Percentiles rank a stretch among this genome's conserved stretches.
These are phyloP conservation scores for Candida mattraensis DNA, from an alignment of 805 yeast species.

Conservation along the genomic window DNA sequence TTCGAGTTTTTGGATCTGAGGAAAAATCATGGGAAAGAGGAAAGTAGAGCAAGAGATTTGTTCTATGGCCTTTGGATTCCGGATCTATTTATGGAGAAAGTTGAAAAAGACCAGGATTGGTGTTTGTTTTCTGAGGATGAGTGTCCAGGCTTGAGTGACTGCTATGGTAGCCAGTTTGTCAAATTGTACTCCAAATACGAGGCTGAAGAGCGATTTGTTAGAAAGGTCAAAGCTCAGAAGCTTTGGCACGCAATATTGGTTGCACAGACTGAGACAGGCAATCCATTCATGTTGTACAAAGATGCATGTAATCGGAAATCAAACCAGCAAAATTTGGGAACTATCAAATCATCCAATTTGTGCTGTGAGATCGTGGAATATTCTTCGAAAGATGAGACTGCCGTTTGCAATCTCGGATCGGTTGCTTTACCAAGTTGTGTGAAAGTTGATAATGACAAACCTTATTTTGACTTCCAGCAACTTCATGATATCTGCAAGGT, in stretches of 20 bases:
- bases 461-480: conserved; percentile 66
- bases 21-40: conserved; percentile 95
- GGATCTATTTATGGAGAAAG: conserved; percentile 90
- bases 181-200: conserved; percentile 72
- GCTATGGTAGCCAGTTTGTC: conserved; percentile 82
- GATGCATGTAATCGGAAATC: conserved; percentile 87
- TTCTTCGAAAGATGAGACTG: conserved; percentile 88
- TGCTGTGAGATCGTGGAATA: conserved; percentile 95
- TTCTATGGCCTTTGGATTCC: conserved; percentile 95
- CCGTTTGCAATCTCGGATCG: conserved; percentile 94
- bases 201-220: conserved; percentile 60
- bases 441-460: conserved; percentile 38
- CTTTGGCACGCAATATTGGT: conserved; percentile 88
- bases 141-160: conserved; percentile 82
- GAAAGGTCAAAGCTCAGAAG: conserved; percentile 79
- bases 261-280: conserved; percentile 95
- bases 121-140: conserved; percentile 85
- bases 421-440: conserved; percentile 83
- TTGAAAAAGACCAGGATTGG: conserved; percentile 79
- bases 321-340: conserved; percentile 90
- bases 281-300: conserved; percentile 91
- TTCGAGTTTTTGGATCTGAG: conserved; percentile 83
- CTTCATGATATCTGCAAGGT: conserved; percentile 79
- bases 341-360: conserved; percentile 87
- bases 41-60: conserved; percentile 86